phyloP scores from a whole-genome alignment of 768 basidiomycete species.

The Agrocybe praecox region DNA sequence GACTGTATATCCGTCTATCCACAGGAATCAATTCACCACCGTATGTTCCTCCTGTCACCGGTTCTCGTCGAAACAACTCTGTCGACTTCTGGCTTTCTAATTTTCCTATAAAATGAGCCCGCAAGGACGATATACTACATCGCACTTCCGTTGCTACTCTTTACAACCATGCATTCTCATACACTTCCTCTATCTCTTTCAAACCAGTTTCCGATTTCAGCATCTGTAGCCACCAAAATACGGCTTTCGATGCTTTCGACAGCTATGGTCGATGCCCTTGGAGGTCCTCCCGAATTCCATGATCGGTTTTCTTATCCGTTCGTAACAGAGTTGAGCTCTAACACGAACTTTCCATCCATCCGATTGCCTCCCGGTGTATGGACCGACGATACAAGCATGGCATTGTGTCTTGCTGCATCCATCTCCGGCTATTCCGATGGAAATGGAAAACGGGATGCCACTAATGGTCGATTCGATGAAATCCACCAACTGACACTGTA shows the following conservation, averaged over 20 bases:
- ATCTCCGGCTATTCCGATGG: slow-evolving; percentile 27
- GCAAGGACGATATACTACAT: too few species aligned
- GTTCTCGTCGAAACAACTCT: too few species aligned
- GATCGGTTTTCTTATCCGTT: slow-evolving; percentile 38
- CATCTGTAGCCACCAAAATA: slow-evolving; percentile 38
- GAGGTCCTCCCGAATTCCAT: slow-evolving; percentile 44
- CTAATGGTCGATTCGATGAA: slow-evolving; percentile 34
- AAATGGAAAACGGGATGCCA: slow-evolving; percentile 35
- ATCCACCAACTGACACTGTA: slow-evolving; percentile 36
- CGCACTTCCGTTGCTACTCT: too few species aligned
- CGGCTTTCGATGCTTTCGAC: slow-evolving; percentile 38
- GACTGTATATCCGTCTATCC: too few species aligned
- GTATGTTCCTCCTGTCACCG: too few species aligned
- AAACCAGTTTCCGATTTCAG: slow-evolving; percentile 30
- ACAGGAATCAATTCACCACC: too few species aligned
- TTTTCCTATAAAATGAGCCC: too few species aligned
- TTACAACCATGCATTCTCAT: too few species aligned
- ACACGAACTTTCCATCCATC: slow-evolving; percentile 30
- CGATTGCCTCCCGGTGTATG: slow-evolving; percentile 38
- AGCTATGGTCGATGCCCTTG: slow-evolving; percentile 48
- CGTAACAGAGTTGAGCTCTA: slow-evolving; percentile 38
- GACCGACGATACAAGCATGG: slow-evolving; percentile 54
- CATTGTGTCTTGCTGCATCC: slow-evolving; percentile 45
- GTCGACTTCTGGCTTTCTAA: too few species aligned
- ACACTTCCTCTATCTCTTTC: too few species aligned